Evolutionary conservation across 768 basidiomycete genomes (phyloP).

Genomic region (Phanerochaete carnosa): DNA sequence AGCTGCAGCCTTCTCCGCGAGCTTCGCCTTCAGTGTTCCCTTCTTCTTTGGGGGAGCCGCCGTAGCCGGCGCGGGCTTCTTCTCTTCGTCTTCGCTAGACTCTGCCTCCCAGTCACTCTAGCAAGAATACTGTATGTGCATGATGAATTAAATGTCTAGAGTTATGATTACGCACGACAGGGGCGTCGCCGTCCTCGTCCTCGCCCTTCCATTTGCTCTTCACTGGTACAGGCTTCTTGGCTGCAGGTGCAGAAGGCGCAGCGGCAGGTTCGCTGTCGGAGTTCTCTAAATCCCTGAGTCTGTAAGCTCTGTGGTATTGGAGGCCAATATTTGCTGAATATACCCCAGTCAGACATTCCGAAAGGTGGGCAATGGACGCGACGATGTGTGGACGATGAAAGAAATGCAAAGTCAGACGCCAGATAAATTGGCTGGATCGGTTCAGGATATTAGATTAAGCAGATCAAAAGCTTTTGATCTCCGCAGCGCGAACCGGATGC

Average conservation of each 20-base stretch:
- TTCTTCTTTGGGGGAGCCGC: slow-evolving; percentile 85
- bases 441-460: not conserved
- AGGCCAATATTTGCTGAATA: slow-evolving; percentile 2
- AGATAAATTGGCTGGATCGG: not conserved
- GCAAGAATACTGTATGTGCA: not conserved
- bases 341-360: slow-evolving; percentile 49
- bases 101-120: slow-evolving; percentile 93
- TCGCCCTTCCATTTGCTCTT: slow-evolving; percentile 87
- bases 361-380: not conserved
- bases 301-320: slow-evolving; percentile 2
- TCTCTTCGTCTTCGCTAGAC: slow-evolving; percentile 66
- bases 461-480: not conserved
- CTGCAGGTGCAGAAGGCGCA: slow-evolving; percentile 19
- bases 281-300: slow-evolving; percentile 32
- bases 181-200: slow-evolving; percentile 80
- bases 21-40: slow-evolving; percentile 84
- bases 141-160: not conserved
- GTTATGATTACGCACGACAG: slow-evolving; percentile 54
- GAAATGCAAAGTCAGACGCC: slow-evolving; percentile 3
- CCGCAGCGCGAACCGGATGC: not conserved
- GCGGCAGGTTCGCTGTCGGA: slow-evolving; percentile 35
- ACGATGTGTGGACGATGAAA: not conserved
- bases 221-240: slow-evolving; percentile 20
- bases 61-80: slow-evolving; percentile 40
- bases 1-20: slow-evolving; percentile 87